Conservation (phyloP, 257 asterid genomes). For the Oldenlandia corymbosa region DNA sequence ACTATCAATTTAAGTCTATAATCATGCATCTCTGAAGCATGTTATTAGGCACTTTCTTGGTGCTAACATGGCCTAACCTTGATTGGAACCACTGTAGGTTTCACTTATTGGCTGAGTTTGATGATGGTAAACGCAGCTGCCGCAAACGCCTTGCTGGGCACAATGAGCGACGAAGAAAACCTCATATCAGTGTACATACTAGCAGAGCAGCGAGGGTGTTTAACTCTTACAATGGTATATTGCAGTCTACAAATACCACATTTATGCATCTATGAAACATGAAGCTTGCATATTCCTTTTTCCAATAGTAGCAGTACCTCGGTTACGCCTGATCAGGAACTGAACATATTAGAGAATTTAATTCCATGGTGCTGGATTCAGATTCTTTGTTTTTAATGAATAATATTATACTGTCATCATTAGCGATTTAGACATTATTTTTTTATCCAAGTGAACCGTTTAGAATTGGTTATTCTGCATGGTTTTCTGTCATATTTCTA, state of each 20-base stretch:
- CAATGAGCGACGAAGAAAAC: slow-evolving; percentile 43
- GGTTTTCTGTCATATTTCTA: neutral
- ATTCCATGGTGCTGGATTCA: neutral
- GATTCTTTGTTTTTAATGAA: neutral
- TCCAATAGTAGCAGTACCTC: no score
- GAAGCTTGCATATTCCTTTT: neutral
- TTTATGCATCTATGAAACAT: neutral
- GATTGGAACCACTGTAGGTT: slow-evolving; percentile 21
- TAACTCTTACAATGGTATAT: slow-evolving; percentile 21
- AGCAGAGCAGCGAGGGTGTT: slow-evolving; percentile 20
- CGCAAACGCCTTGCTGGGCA: slow-evolving; percentile 50
- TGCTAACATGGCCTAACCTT: neutral
- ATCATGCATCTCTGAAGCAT: neutral
- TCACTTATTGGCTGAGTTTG: slow-evolving; percentile 43
- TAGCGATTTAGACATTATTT: neutral
- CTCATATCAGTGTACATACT: slow-evolving; percentile 21
- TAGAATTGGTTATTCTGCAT: neutral
- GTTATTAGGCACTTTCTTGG: neutral
- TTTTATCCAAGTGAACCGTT: neutral
- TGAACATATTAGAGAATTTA: neutral
- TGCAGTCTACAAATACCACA: neutral
- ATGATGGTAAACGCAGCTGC: slow-evolving; percentile 49
- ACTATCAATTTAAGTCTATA: neutral
- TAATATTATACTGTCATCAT: neutral
- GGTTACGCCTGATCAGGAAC: neutral